Conservation (phyloP, 2,329 filamentous ascomycete genomes). For the Fusarium nisikadoi region DNA sequence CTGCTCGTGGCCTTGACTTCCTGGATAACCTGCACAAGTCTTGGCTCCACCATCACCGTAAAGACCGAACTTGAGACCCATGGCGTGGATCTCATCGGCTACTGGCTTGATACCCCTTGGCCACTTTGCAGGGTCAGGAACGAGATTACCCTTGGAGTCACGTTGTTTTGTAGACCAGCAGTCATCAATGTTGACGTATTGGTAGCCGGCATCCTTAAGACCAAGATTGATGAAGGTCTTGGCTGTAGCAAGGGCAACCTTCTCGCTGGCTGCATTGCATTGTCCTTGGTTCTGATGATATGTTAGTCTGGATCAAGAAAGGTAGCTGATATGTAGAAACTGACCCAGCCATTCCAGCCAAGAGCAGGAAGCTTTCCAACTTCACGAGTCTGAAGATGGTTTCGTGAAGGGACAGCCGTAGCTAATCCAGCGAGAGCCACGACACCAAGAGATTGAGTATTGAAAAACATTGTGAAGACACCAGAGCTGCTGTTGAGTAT, state of each 20-base stretch:
- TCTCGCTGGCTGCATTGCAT: conserved; percentile 23
- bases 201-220: conserved; percentile 20
- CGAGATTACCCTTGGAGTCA: conserved; percentile 16
- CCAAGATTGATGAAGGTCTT: conserved; percentile 19
- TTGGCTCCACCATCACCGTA: conserved; percentile 13
- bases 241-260: conserved; percentile 20
- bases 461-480: conserved; percentile 5
- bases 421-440: conserved; percentile 15
- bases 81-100: conserved; percentile 18
- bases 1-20: conserved; percentile 20
- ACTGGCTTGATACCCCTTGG: conserved; percentile 27
- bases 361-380: conserved; percentile 21
- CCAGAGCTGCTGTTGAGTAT: neutral
- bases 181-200: conserved; percentile 26
- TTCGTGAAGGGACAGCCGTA: conserved; percentile 5
- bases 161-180: conserved; percentile 26
- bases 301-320: neutral
- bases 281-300: conserved; percentile 11
- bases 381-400: conserved; percentile 8
- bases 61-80: conserved; percentile 27
- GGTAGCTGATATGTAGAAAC: no score
- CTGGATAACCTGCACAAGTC: conserved; percentile 23
- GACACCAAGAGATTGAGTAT: conserved; percentile 13
- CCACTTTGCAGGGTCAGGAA: conserved; percentile 21
- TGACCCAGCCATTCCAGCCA: conserved; percentile 18